These are phyloP conservation scores for Linum lewisii DNA, from an alignment of 345 rosid genomes.

Conservation along the genomic window DNA sequence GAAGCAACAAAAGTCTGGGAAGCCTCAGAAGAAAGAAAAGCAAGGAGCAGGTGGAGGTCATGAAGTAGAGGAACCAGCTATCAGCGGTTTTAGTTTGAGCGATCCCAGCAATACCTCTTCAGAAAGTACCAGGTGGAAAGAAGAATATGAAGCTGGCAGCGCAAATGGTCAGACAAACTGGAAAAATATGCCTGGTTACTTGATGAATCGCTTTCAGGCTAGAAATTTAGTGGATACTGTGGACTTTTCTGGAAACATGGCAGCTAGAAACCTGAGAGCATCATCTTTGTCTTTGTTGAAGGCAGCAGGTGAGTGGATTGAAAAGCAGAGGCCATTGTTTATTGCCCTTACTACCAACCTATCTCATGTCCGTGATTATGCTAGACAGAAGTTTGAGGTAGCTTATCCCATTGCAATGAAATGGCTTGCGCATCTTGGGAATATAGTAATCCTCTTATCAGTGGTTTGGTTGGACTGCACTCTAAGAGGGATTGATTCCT, in stretches of 20 bases:
- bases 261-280: slow-evolving; percentile 36
- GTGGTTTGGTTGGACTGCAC: slow-evolving; percentile 88
- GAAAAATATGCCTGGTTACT: slow-evolving; percentile 25
- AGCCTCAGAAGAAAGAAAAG: slow-evolving; percentile 24
- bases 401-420: slow-evolving; percentile 52
- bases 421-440: slow-evolving; percentile 62
- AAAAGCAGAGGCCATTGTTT: slow-evolving; percentile 50
- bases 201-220: slow-evolving; percentile 35
- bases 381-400: slow-evolving; percentile 35
- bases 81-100: slow-evolving; percentile 19
- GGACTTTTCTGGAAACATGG: slow-evolving; percentile 34
- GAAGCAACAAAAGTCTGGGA: slow-evolving; percentile 20
- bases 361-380: slow-evolving; percentile 36
- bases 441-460: slow-evolving; percentile 53
- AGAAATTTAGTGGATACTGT: slow-evolving; percentile 36
- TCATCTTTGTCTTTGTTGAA: slow-evolving; percentile 26
- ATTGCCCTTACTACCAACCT: slow-evolving; percentile 25
- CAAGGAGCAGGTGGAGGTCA: slow-evolving; percentile 26
- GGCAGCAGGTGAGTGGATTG: slow-evolving; percentile 44
- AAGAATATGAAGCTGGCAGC: slow-evolving; percentile 27
- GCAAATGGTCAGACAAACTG: slow-evolving; percentile 27
- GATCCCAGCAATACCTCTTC: slow-evolving; percentile 25
- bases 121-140: slow-evolving; percentile 21
- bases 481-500: slow-evolving; percentile 76
- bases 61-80: slow-evolving; percentile 22